Evolutionary conservation across 306 rosid species (phyloP).

Genomic region (Acmispon strigosus): DNA sequence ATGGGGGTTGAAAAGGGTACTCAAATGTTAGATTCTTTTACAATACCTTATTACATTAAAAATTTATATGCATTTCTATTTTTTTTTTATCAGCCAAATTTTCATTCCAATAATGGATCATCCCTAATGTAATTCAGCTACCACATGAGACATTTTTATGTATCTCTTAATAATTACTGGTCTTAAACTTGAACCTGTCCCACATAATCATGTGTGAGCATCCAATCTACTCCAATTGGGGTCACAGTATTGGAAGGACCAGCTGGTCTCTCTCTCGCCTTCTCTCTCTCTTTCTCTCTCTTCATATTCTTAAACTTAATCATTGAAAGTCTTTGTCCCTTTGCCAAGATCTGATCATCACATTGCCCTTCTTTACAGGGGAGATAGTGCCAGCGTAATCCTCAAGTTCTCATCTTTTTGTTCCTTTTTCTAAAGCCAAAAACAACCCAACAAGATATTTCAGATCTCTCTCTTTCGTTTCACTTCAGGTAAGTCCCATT

Average conservation of each 20-base stretch:
- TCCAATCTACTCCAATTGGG: constrained; percentile 41
- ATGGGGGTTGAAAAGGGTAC: too few relatives aligned
- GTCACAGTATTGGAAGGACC: constrained; percentile 42
- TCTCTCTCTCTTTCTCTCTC: not conserved
- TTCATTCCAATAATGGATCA: too few relatives aligned
- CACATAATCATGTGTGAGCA: constrained; percentile 9
- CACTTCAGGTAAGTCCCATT: constrained; percentile 44
- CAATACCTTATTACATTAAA: too few relatives aligned
- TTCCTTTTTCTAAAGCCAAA: constrained; percentile 19
- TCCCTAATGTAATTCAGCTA: too few relatives aligned
- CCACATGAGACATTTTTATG: too few relatives aligned
- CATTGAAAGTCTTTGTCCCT: constrained; percentile 22
- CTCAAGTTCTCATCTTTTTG: constrained; percentile 29
- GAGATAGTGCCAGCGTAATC: constrained; percentile 7
- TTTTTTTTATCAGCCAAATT: too few relatives aligned
- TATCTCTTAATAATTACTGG: too few relatives aligned
- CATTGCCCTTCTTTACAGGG: constrained; percentile 23
- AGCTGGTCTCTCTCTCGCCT: constrained; percentile 37
- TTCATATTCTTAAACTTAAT: constrained; percentile 17
- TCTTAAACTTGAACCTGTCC: too few relatives aligned
- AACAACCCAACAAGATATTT: constrained; percentile 13
- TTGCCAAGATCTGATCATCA: constrained; percentile 47
- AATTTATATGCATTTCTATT: too few relatives aligned
- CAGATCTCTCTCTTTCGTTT: constrained; percentile 55
- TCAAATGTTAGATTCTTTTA: too few relatives aligned